Evolutionary conservation across 495 filamentous ascomycete species (phyloP), one percentile per base, ranked within the genome.

Genomic region (Aspergillus heteromorphus): DNA sequence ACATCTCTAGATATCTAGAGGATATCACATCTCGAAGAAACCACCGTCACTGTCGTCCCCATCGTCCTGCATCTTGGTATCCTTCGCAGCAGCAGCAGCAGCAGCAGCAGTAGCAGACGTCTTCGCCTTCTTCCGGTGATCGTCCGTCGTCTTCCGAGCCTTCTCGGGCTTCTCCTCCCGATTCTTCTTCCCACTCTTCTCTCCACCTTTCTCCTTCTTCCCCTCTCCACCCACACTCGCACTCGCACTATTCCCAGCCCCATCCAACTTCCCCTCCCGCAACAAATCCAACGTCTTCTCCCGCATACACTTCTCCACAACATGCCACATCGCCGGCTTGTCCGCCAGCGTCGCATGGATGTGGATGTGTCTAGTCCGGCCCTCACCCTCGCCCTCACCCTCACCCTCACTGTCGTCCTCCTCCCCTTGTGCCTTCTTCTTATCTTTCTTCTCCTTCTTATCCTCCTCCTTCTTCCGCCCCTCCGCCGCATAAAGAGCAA

Each of bases 301-400:
- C 60, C 80, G 68, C 76, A 87, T 87, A 34, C 82, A 80, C 58
- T 82, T 78, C 68, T 89, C 86, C 41, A 95, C 81, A 10, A 75
- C 63, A 16, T 69, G 57, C 89, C 89, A 92, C 71, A 93, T 78
- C 2, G 83, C 73, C 7, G 82, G 83, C 59, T 72, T 79, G 59
- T 60, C 71, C 52, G 60, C 65, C 16, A 51, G 49, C 19, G 58
- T 56, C 31, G 36, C 34, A n/a, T 38, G 34, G n/a, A 38, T 14
- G 11, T n/a, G n/a, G n/a, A n/a, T n/a, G n/a, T n/a, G n/a, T n/a
- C n/a, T n/a, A n/a, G n/a, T n/a, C n/a, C n/a, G 5, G 34, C 13
- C 34, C 34, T 8, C 58, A 50, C 47, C 60, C 53, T 48, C 45
- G 8, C 49, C 61, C 1, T 60, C 48, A 1, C 59, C 62, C n/a